Percentiles rank a stretch among this genome's conserved stretches.
Conservation (phyloP, 1,284 basidiomycete species). For the Rhodotorula glutinis region DNA sequence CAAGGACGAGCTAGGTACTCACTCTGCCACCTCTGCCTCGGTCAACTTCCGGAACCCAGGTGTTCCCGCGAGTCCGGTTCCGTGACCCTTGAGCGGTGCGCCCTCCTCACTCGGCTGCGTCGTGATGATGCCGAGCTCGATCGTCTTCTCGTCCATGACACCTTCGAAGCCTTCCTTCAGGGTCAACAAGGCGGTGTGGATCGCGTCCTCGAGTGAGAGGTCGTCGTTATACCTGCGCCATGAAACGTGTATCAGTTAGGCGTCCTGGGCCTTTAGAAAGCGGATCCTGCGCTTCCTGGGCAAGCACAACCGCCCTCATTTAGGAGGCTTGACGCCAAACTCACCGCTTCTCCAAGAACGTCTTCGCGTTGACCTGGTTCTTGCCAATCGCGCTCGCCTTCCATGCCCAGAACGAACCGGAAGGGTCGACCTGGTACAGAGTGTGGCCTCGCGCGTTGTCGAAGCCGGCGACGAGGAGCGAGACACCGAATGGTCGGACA, state of each 20-base stretch:
- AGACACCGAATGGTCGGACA: constrained; percentile 96
- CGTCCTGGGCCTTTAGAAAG: too few species aligned
- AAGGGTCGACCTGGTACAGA: constrained; percentile 97
- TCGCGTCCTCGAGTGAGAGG: constrained; percentile 97
- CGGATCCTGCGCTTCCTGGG: too few species aligned
- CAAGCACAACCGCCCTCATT: too few species aligned
- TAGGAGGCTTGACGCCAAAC: too few species aligned
- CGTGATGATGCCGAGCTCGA: constrained; percentile 95
- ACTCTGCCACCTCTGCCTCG: constrained; percentile 92
- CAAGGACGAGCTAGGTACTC: constrained; percentile 9
- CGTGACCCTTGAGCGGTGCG: constrained; percentile 56
- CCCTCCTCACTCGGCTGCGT: constrained; percentile 61
- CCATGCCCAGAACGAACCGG: constrained; percentile 99
- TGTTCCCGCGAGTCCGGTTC: constrained; percentile 66
- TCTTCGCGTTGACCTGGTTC: constrained; percentile 99
- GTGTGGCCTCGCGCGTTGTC: constrained; percentile 86
- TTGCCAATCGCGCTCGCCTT: constrained; percentile 99
- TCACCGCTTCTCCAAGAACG: constrained; percentile 95
- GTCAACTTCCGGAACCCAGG: constrained; percentile 89
- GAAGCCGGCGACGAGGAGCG: constrained; percentile 93
- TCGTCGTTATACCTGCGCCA: constrained; percentile 89
- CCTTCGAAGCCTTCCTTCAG: constrained; percentile 91
- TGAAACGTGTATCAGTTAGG: too few species aligned
- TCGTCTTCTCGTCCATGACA: constrained; percentile 99
- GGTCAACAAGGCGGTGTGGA: constrained; percentile 97